These are phyloP conservation scores for Cryptococcus deneoformans DNA, from an alignment of 1,284 basidiomycete species.

Conservation along the genomic window DNA sequence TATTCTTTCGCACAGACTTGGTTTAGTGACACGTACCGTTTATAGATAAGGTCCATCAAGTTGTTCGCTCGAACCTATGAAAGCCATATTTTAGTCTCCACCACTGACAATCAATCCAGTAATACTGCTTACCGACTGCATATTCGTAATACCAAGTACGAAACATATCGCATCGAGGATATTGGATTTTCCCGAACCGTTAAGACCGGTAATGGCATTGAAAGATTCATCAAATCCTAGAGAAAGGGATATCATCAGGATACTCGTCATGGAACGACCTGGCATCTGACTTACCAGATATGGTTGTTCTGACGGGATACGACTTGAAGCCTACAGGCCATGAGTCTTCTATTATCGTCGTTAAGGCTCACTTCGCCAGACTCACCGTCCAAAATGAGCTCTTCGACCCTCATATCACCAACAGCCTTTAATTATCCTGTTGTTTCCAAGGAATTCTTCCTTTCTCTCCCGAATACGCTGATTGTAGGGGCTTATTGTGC, in stretches of 20 bases:
- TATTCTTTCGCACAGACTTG: neutral
- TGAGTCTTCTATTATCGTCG: neutral
- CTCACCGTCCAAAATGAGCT: conserved; percentile 44
- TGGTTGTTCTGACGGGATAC: conserved; percentile 91
- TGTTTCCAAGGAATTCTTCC: too few relatives aligned
- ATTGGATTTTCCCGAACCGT: conserved; percentile 86
- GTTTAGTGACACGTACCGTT: conserved; percentile 25
- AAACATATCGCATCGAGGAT: conserved; percentile 98
- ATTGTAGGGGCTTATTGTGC: too few relatives aligned
- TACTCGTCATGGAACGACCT: neutral
- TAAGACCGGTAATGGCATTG: conserved; percentile 96
- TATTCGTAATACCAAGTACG: conserved; percentile 93
- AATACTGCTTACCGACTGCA: conserved; percentile 63
- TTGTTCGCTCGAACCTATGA: conserved; percentile 88
- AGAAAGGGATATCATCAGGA: conserved; percentile 4
- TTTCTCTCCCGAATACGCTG: too few relatives aligned
- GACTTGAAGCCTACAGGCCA: conserved; percentile 78
- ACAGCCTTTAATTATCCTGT: neutral
- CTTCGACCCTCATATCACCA: conserved; percentile 69
- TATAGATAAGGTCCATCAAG: conserved; percentile 86
- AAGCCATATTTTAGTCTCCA: conserved; percentile 6
- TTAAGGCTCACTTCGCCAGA: too few relatives aligned
- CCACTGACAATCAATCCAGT: neutral
- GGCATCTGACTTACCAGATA: conserved; percentile 54
- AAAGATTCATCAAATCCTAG: conserved; percentile 90